Base-by-base conservation (phyloP, 495 filamentous ascomycete species). In the Delitschia confertaspora region DNA sequence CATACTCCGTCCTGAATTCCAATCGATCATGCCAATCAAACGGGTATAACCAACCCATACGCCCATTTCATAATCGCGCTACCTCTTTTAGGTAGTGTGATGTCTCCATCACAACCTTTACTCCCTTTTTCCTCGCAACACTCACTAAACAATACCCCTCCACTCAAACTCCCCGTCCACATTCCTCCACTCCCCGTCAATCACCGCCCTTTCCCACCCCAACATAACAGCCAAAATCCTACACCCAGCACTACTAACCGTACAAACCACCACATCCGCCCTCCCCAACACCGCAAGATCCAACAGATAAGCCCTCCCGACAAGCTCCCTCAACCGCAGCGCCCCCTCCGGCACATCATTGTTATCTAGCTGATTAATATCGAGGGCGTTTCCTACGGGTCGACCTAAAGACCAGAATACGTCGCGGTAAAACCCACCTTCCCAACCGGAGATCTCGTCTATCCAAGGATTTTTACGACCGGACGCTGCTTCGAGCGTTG, bases 141-240 rank as follows among this genome's bases (percentile, higher is more conserved):
- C 0, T 26, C 36, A 56, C 55, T 46, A 57, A 17, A 42, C 32
- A 24, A 57, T 47, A 5, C 55, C 55, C 41, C 60, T 64, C 78
- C 79, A 82, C 10, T 65, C 65, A 49, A 63, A 76, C 14, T 69
- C 72, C 3, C 79, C 82, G 57, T 88, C 83, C n/a, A 88, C 68
- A 59, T 87, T 86, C 33, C 66, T 61, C 82, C 83, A 88, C 22
- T 65, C 60, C 14, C 63, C 68, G 17, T 69, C 41, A 9, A 59
- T 62, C 38, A 85, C 64, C 17, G 72, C 78, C 4, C 62, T 69
- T 14, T 85, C 78, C 83, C 83, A 87, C 1, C 82, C 82, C 79
- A 85, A 76, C 70, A 86, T 79, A 35, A 88, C 80, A 16, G 75
- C 83, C 34, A 88, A 48, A 34, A 88, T 31, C 18, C 79, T 63